Conservation (phyloP, 2,329 filamentous ascomycete genomes). For the Fusarium sp. region DNA sequence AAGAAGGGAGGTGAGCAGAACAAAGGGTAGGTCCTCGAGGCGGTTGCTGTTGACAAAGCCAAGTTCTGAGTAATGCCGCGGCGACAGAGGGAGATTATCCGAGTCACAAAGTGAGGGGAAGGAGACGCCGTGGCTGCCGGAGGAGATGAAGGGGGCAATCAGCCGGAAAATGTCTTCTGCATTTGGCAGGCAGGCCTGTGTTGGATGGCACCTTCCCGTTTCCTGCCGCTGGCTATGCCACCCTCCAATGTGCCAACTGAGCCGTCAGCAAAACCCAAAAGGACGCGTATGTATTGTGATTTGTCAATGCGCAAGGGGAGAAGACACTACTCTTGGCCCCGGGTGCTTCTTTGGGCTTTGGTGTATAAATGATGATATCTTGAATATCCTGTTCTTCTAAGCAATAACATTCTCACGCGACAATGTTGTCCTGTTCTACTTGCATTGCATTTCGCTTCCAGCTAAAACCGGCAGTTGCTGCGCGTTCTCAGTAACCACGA, state of each 20-base stretch:
- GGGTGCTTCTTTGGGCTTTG: constrained; percentile 2
- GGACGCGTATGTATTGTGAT: constrained; percentile 30
- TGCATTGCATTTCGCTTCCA: no score
- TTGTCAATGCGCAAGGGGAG: constrained; percentile 36
- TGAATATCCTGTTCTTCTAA: not conserved
- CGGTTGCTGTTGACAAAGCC: constrained; percentile 18
- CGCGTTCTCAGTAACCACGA: constrained; percentile 12
- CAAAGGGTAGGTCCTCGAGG: not conserved
- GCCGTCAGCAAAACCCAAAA: constrained; percentile 36
- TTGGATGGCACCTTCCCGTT: constrained; percentile 39
- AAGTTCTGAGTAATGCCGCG: constrained; percentile 35
- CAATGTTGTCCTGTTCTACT: constrained; percentile 3
- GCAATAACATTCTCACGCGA: constrained; percentile 15
- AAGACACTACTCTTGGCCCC: constrained; percentile 10
- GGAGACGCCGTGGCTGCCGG: constrained; percentile 36
- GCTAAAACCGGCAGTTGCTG: constrained; percentile 38
- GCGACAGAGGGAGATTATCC: constrained; percentile 29
- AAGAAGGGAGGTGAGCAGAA: not conserved
- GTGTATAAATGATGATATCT: not conserved
- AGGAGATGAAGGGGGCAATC: constrained; percentile 38
- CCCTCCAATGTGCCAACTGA: constrained; percentile 25
- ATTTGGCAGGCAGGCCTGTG: constrained; percentile 36
- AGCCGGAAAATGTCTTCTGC: constrained; percentile 34
- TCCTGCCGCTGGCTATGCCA: constrained; percentile 32
- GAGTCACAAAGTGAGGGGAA: constrained; percentile 41